phyloP scores from a whole-genome alignment of 2,329 filamentous ascomycete genomes.

The Lecanicillium sp. region DNA sequence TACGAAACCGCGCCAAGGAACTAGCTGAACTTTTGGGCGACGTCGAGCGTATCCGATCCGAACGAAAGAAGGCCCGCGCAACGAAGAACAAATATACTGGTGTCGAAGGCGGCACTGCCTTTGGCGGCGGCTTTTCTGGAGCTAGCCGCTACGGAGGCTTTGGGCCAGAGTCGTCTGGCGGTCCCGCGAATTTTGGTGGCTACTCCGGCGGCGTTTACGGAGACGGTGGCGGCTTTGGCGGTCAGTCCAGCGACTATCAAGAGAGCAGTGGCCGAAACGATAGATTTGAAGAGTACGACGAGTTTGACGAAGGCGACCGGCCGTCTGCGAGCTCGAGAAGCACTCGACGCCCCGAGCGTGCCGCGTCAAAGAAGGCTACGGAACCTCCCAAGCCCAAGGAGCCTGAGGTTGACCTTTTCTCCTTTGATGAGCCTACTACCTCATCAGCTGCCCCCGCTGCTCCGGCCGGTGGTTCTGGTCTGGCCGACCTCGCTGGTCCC shows the following conservation, averaged over 20 bases:
- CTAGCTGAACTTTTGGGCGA: constrained; percentile 88
- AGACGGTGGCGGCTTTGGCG: constrained; percentile 91
- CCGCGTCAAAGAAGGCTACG: constrained; percentile 34
- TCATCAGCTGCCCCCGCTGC: constrained; percentile 35
- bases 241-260: constrained; percentile 64
- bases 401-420: constrained; percentile 87
- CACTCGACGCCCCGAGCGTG: constrained; percentile 22
- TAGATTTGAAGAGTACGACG: constrained; percentile 93
- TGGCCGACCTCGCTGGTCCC: constrained; percentile 34
- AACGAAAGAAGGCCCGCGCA: constrained; percentile 81
- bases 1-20: constrained; percentile 93
- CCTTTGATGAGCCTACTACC: constrained; percentile 71
- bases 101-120: constrained; percentile 70
- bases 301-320: constrained; percentile 71
- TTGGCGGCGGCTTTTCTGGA: constrained; percentile 51
- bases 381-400: constrained; percentile 73
- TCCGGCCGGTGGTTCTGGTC: constrained; percentile 36
- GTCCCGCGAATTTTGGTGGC: constrained; percentile 41
- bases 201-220: constrained; percentile 75
- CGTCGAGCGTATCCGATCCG: constrained; percentile 74
- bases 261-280: constrained; percentile 56
- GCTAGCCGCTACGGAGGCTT: constrained; percentile 76
- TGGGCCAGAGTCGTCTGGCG: constrained; percentile 69
- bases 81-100: constrained; percentile 95
- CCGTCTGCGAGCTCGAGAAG: constrained; percentile 39